Base-by-base conservation (phyloP, 2,329 filamentous ascomycete species). In the Claviceps purpurea region DNA sequence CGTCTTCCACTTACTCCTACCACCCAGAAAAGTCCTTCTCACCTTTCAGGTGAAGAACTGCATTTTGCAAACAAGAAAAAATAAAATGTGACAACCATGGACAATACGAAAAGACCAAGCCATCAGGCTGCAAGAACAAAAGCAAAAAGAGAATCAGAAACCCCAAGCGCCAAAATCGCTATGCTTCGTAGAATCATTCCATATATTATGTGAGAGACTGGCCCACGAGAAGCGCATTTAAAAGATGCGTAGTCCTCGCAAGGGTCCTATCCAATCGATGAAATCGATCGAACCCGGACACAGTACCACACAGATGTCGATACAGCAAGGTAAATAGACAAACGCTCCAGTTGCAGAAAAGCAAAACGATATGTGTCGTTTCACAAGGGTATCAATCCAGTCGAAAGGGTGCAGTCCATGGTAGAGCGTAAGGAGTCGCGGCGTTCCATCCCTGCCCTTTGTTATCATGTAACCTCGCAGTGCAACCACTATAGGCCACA, bases 401-500 rank as follows among this genome's bases (percentile, higher is more conserved):
- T 37, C 8, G 16, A 37, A 37, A 41, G 51, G 49, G 50, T 48
- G 50, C 47, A 50, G 48, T 39, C 24, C n/a, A 38, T 18, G 38
- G 16, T 40, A 44, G 26, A 22, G 18, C 20, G 22, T 6, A 14
- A 14, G 24, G n/a, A 10, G 13, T 14, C 37, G 18, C 38, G 14
- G 37, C 13, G 5, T 30, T 45, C 26, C 11, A n/a, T 24, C 44
- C 37, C 14, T 22, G 1, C 38, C n/a, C 14, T 18, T 18, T 14
- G 20, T 11, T 11, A 22, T 38, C 5, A 40, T 6, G 54, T 57
- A 62, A 78, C 39, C 73, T 74, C 53, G 78, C 63, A 3, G 73
- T 73, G 48, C 75, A 73, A 42, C 75, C 75, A 57, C 72, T 78
- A 56, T 76, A 73, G 40, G 81, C 74, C 34, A 74, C 69, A 42